A percentile compares a stretch with the other conserved stretches of the same genome.
These are phyloP conservation scores for Acanthamoeba royreba DNA, from an alignment of 208 protist species.

Conservation along the genomic window DNA sequence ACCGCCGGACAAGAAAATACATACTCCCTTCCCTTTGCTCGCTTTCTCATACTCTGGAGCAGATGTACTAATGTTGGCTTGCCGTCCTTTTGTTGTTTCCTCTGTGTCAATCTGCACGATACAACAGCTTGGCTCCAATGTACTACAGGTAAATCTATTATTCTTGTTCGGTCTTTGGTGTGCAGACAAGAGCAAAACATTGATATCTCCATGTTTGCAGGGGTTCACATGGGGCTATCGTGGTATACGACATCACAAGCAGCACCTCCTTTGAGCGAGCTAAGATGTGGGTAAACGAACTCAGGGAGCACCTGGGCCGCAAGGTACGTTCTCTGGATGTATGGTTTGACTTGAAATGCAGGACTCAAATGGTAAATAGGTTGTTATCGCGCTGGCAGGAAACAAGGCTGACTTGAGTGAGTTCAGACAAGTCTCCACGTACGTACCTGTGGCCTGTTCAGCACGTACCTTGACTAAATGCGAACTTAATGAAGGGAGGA, in stretches of 20 bases:
- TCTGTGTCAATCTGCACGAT: neutral
- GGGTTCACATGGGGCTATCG: slow-evolving; percentile 83
- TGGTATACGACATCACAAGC: slow-evolving; percentile 90
- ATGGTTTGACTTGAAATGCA: neutral
- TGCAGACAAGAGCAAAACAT: neutral
- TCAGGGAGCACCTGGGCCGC: slow-evolving; percentile 54
- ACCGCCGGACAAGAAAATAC: neutral
- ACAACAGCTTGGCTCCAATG: slow-evolving; percentile 83
- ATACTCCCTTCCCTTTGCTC: neutral
- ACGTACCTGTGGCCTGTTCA: neutral
- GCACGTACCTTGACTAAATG: neutral
- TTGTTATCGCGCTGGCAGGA: slow-evolving; percentile 69
- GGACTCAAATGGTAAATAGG: neutral
- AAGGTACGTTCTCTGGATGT: neutral
- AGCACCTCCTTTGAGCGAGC: slow-evolving; percentile 67
- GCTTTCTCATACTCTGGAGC: neutral
- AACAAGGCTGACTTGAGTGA: slow-evolving; percentile 70
- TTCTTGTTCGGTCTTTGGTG: neutral
- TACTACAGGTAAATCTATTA: slow-evolving; percentile 78
- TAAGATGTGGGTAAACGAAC: slow-evolving; percentile 71
- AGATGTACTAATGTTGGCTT: slow-evolving; percentile 60
- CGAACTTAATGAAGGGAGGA: slow-evolving; percentile 72
- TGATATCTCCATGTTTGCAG: slow-evolving; percentile 26
- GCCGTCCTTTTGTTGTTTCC: neutral
- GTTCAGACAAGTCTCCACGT: slow-evolving; percentile 56